Evolutionary conservation across 129 eudicot species (phyloP).

Genomic region (Flaveria ramosissima): DNA sequence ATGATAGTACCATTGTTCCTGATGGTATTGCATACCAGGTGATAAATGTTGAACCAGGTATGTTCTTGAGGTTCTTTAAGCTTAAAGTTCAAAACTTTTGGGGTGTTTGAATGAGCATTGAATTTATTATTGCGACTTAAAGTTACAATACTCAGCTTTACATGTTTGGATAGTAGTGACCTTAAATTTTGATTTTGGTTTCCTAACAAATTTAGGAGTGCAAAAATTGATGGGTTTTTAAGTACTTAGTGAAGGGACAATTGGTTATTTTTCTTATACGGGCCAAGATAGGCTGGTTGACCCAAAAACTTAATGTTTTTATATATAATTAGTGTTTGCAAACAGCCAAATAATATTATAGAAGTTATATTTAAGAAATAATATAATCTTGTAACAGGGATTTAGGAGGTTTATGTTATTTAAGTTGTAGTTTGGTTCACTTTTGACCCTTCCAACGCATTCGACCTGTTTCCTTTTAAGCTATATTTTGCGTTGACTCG

Average conservation of each 20-base stretch:
- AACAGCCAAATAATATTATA: neutral
- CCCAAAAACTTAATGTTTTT: neutral
- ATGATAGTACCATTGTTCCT: conserved; percentile 57
- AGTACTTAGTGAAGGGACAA: neutral
- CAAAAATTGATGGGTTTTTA: neutral
- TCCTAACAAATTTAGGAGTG: neutral
- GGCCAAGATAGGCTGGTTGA: neutral
- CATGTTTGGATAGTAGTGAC: neutral
- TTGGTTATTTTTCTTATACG: neutral
- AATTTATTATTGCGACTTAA: neutral
- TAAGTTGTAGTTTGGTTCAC: neutral
- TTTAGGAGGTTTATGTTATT: neutral
- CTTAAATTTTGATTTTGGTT: neutral
- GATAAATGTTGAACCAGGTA: conserved; percentile 93
- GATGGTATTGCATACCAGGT: conserved; percentile 60
- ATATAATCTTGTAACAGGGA: neutral
- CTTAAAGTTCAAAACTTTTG: conserved; percentile 14
- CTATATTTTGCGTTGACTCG: neutral
- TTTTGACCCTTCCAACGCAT: neutral
- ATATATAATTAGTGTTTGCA: neutral
- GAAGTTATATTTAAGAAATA: neutral
- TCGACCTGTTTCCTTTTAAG: neutral
- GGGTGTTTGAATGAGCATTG: conserved; percentile 2
- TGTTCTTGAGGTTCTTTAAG: conserved; percentile 21
- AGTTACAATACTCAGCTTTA: neutral